phyloP scores from a whole-genome alignment of 495 filamentous ascomycete species.

The Saxophila tyrrhenica region DNA sequence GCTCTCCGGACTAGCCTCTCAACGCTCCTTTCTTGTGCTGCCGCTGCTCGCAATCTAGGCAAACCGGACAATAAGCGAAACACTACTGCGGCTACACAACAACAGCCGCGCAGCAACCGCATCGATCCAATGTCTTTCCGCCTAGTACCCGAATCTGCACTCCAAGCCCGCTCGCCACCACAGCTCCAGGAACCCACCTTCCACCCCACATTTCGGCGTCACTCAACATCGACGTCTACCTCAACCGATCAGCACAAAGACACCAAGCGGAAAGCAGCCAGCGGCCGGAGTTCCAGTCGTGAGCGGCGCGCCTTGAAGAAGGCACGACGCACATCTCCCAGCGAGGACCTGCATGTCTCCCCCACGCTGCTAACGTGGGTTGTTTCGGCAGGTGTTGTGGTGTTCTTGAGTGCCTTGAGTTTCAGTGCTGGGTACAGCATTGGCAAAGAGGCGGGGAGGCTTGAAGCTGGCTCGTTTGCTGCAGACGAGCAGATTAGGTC shows the following conservation, averaged over 20 bases:
- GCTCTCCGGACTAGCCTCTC: constrained; percentile 85
- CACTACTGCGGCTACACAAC: constrained; percentile 13
- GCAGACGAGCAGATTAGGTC: constrained; percentile 1
- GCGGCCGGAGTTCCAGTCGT: constrained; percentile 10
- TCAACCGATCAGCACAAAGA: constrained; percentile 10
- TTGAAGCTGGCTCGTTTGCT: constrained; percentile 38
- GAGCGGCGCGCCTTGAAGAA: constrained; percentile 22
- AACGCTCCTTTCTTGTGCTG: constrained; percentile 86
- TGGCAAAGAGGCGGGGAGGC: constrained; percentile 65
- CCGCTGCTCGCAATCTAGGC: constrained; percentile 69
- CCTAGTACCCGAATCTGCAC: constrained; percentile 64
- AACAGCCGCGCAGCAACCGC: constrained; percentile 24
- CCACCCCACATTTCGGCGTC: constrained; percentile 18
- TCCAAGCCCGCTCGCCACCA: constrained; percentile 26
- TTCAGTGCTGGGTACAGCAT: constrained; percentile 90
- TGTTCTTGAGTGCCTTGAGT: constrained; percentile 79
- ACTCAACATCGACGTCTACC: constrained; percentile 10
- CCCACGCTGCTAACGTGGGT: constrained; percentile 87
- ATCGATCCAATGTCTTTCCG: constrained; percentile 45
- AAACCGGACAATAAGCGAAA: constrained; percentile 40
- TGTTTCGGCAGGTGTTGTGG: constrained; percentile 80
- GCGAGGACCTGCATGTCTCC: constrained; percentile 33
- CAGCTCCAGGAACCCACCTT: constrained; percentile 18
- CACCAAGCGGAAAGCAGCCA: constrained; percentile 19
- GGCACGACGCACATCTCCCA: constrained; percentile 17